These are phyloP conservation scores for Sanghuangporus sanghuang DNA, from an alignment of 1,284 basidiomycete genomes.

Conservation along the genomic window DNA sequence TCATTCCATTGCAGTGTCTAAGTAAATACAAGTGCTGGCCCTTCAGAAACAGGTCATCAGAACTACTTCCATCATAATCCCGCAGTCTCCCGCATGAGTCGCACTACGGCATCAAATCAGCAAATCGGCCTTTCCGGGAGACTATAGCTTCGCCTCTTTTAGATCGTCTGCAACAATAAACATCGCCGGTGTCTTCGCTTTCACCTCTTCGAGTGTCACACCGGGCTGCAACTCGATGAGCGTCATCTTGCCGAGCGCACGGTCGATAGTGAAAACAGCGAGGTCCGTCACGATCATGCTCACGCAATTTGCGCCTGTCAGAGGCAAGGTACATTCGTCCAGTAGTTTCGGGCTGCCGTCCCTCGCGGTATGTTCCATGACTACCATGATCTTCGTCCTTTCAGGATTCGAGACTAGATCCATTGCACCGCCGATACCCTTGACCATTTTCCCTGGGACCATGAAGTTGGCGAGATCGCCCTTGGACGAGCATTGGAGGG, in stretches of 20 bases:
- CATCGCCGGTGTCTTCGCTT: constrained; percentile 77
- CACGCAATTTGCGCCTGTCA: constrained; percentile 84
- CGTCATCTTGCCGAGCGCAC: constrained; percentile 64
- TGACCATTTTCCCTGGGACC: constrained; percentile 91
- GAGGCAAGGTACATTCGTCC: constrained; percentile 75
- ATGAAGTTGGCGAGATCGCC: constrained; percentile 98
- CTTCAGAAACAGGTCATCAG: neutral
- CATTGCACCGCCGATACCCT: constrained; percentile 96
- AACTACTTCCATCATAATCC: neutral
- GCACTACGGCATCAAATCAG: neutral
- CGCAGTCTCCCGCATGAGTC: neutral
- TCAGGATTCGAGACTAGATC: constrained; percentile 92
- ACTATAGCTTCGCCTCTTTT: constrained; percentile 25
- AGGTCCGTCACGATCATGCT: constrained; percentile 92
- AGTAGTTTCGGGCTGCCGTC: constrained; percentile 87
- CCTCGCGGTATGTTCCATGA: constrained; percentile 89
- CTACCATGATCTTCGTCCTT: constrained; percentile 82
- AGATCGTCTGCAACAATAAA: constrained; percentile 56
- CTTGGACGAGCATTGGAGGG: constrained; percentile 90
- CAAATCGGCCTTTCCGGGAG: neutral
- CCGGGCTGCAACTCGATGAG: constrained; percentile 84
- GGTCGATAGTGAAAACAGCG: constrained; percentile 86
- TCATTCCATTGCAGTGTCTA: neutral
- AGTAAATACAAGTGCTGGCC: neutral
- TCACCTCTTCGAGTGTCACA: constrained; percentile 79